Conservation (phyloP, 176 grass and related monocot species). For the Bonia amplexicaulis region DNA sequence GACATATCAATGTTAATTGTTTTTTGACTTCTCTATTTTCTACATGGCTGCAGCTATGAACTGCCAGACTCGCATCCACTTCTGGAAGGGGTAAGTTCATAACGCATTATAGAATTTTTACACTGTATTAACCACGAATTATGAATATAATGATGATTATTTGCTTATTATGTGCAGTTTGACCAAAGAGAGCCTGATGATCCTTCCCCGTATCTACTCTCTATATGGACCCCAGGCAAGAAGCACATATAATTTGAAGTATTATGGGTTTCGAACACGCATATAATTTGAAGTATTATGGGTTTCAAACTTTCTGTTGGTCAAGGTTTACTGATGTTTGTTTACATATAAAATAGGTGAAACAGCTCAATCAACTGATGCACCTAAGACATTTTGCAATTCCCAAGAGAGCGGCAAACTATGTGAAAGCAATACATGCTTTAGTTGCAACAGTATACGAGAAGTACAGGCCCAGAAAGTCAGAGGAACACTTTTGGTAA, state of each 20-base stretch:
- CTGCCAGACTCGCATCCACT: slow-evolving; percentile 68
- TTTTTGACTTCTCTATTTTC: slow-evolving; percentile 9
- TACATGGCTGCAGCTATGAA: slow-evolving; percentile 61
- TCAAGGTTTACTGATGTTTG: neutral
- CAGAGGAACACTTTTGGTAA: slow-evolving; percentile 70
- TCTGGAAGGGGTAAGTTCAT: slow-evolving; percentile 60
- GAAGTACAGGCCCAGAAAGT: slow-evolving; percentile 60
- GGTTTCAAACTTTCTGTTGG: neutral
- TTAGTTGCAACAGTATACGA: slow-evolving; percentile 59
- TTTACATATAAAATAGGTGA: slow-evolving; percentile 51
- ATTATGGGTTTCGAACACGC: neutral
- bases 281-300: neutral
- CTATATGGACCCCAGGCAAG: slow-evolving; percentile 84
- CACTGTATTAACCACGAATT: neutral
- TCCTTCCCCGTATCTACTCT: slow-evolving; percentile 69
- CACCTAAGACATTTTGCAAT: slow-evolving; percentile 59
- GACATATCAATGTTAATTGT: neutral
- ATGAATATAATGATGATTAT: slow-evolving; percentile 8
- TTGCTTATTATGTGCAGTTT: slow-evolving; percentile 42
- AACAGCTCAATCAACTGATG: slow-evolving; percentile 76
- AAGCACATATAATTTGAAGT: neutral
- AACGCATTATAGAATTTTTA: neutral
- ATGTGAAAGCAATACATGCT: slow-evolving; percentile 53
- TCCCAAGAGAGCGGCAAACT: slow-evolving; percentile 46
- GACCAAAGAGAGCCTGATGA: slow-evolving; percentile 70